Conservation (phyloP, 495 filamentous ascomycete genomes). For the Penicillium cosmopolitanum region DNA sequence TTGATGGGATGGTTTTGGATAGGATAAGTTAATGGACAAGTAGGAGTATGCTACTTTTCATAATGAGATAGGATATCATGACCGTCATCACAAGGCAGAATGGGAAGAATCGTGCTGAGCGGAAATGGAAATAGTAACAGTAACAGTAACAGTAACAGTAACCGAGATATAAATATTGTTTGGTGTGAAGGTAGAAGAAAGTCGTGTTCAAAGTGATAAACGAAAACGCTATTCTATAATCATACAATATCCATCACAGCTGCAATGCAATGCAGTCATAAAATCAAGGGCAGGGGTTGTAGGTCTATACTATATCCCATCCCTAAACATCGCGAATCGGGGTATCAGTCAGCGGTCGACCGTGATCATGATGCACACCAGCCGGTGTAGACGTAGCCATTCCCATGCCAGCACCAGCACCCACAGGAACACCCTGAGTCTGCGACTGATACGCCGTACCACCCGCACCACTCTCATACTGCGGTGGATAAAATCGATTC, state of each 20-base stretch:
- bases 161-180: too few relatives aligned
- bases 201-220: neutral
- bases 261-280: neutral
- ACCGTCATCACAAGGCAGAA: too few relatives aligned
- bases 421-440: conserved; percentile 18
- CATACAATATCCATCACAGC: neutral
- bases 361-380: conserved; percentile 17
- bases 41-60: too few relatives aligned
- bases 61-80: too few relatives aligned
- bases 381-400: conserved; percentile 9
- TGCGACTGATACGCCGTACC: conserved; percentile 44
- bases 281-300: neutral
- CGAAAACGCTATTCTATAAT: neutral
- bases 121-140: too few relatives aligned
- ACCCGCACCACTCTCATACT: conserved; percentile 26
- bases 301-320: neutral
- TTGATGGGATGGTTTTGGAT: too few relatives aligned
- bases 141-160: too few relatives aligned
- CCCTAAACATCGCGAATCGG: conserved; percentile 23
- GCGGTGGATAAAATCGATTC: conserved; percentile 23
- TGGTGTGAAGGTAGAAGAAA: too few relatives aligned
- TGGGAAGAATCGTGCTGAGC: too few relatives aligned
- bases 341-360: conserved; percentile 31
- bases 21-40: too few relatives aligned
- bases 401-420: neutral